Base-by-base conservation (phyloP, 2,329 filamentous ascomycete genomes). In the Colletotrichum cordylinicola region DNA sequence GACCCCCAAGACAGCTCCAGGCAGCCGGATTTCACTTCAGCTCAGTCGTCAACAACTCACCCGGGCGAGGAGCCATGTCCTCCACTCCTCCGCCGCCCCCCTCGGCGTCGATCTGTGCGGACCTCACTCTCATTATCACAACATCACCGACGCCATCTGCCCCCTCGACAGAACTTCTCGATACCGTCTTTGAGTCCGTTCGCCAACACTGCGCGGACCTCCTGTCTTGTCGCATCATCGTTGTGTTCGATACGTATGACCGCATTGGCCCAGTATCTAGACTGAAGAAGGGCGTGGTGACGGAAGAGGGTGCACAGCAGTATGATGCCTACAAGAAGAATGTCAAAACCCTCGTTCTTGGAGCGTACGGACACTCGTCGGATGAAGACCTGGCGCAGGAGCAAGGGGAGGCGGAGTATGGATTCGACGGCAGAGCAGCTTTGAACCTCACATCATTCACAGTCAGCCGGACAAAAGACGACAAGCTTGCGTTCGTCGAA, bases 111-210 rank as follows among this genome's bases (percentile, higher is more conserved):
- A 15, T 76, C 15, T 72, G 58, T 27, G 72, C 78, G 9, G 55
- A 80, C 29, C 58, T 89, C 43, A 88, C 87, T 0, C 80, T 89
- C 67, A 85, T 91, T 64, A 85, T 91, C 77, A 91, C 90, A 2
- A 91, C 89, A 0, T 91, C 90, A 4, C 86, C 89, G 1, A 91
- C 89, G 0, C 90, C 90, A 0, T 91, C 89, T 1, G 86, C 88
- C 0, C 90, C 90, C 0, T 87, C 88, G 0, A 88, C 88, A 0
- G 89, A 90, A 18, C 85, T 91, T 1, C 77, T 91, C n/a, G 85
- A 84, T 0, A 79, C 86, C 1, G 86, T 91, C 3, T 67, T 91
- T 3, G 77, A 81, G 4, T 90, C 88, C 0, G 90, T 90, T 77
- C 81, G 82, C 18, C 61, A 62, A 0, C 82, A 89, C 78, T 90